A percentile compares a stretch with the other conserved stretches of the same genome.
phyloP scores from a whole-genome alignment of 495 filamentous ascomycete genomes.

The Cryomyces antarcticus region DNA sequence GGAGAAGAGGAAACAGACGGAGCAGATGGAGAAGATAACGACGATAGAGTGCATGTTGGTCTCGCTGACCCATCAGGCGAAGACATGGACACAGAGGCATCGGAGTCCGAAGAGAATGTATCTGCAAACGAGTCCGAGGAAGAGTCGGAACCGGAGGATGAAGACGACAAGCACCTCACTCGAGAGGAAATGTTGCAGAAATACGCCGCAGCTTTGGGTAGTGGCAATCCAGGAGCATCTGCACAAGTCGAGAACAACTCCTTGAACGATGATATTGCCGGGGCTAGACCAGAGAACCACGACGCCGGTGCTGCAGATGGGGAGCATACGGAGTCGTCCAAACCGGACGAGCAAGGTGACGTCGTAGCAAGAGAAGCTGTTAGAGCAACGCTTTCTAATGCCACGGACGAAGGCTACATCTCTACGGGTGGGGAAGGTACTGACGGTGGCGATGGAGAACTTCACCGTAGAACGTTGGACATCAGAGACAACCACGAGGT shows the following conservation, averaged over 20 bases:
- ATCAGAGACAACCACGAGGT: neutral
- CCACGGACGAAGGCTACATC: too few relatives aligned
- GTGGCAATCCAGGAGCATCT: neutral
- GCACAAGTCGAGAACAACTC: neutral
- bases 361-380: slow-evolving; percentile 1
- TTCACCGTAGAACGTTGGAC: slow-evolving; percentile 8
- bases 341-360: too few relatives aligned
- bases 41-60: slow-evolving; percentile 10
- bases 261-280: neutral
- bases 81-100: slow-evolving; percentile 9
- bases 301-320: slow-evolving; percentile 4
- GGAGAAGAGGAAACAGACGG: slow-evolving; percentile 20
- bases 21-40: slow-evolving; percentile 7
- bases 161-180: slow-evolving; percentile 50
- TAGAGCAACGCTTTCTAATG: neutral
- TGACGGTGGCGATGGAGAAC: slow-evolving; percentile 12
- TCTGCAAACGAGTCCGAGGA: slow-evolving; percentile 38
- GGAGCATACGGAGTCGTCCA: too few relatives aligned
- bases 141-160: slow-evolving; percentile 27
- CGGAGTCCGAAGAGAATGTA: slow-evolving; percentile 51
- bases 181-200: slow-evolving; percentile 61
- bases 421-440: neutral
- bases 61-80: slow-evolving; percentile 7
- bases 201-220: slow-evolving; percentile 44
- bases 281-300: neutral